phyloP scores from a whole-genome alignment of 441 rosid species.

The Arabidopsis hybrid region DNA sequence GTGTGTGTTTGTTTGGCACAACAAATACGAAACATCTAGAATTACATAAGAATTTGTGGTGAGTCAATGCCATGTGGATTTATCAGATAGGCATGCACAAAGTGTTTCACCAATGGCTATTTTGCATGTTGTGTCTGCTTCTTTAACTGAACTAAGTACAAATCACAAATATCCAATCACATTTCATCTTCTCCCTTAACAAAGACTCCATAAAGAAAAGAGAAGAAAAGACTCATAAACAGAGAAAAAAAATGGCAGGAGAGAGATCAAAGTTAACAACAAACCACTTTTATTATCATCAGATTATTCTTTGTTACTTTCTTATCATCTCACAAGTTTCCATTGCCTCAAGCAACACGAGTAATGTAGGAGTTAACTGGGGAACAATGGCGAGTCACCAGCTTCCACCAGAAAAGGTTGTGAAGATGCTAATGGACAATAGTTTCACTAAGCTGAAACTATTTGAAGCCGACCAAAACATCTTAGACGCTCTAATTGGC shows the following conservation, averaged over 20 bases:
- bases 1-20: too few relatives aligned
- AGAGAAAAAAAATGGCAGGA: conserved; percentile 35
- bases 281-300: conserved; percentile 30
- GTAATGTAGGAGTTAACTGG: conserved; percentile 64
- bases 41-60: background rate
- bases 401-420: conserved; percentile 59
- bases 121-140: conserved; percentile 39
- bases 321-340: conserved; percentile 42
- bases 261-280: conserved; percentile 2
- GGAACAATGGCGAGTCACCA: conserved; percentile 62
- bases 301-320: conserved; percentile 27
- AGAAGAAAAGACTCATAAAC: background rate
- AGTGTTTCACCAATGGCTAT: conserved; percentile 40
- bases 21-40: background rate
- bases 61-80: conserved; percentile 41
- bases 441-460: conserved; percentile 58
- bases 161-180: conserved; percentile 36
- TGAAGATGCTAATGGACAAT: conserved; percentile 57
- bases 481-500: conserved; percentile 55
- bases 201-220: conserved; percentile 25
- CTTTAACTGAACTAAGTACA: conserved; percentile 53
- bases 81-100: conserved; percentile 43
- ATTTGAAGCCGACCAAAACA: conserved; percentile 61
- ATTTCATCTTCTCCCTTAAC: conserved; percentile 27
- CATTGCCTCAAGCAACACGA: conserved; percentile 37